Conservation (phyloP, 495 filamentous ascomycete genomes). For the Rostrohypoxylon terebratum region DNA sequence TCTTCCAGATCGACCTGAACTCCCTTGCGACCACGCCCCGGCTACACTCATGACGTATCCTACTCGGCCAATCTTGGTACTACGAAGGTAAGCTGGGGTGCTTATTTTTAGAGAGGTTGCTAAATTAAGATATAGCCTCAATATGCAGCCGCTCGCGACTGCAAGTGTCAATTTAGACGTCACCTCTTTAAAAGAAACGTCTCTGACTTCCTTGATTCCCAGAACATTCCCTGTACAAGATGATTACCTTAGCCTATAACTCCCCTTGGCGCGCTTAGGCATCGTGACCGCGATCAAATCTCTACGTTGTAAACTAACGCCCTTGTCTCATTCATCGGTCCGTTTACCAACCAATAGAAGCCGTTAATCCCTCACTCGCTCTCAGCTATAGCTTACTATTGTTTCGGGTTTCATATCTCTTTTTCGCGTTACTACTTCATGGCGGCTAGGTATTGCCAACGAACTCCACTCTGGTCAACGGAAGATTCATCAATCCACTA, state of each 20-base stretch:
- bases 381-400: constrained; percentile 4
- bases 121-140: constrained; percentile 51
- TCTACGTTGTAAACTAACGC: not conserved
- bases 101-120: constrained; percentile 46
- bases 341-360: constrained; percentile 28
- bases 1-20: constrained; percentile 27
- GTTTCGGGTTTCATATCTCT: constrained; percentile 28
- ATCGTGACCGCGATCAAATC: constrained; percentile 18
- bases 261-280: constrained; percentile 37
- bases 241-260: constrained; percentile 16
- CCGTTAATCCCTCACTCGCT: not conserved
- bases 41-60: constrained; percentile 27
- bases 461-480: not conserved
- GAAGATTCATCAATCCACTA: not conserved
- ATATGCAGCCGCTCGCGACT: constrained; percentile 44
- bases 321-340: constrained; percentile 12
- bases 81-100: constrained; percentile 30
- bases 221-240: constrained; percentile 8
- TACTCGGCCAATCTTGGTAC: constrained; percentile 30
- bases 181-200: constrained; percentile 34
- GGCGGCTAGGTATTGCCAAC: constrained; percentile 6
- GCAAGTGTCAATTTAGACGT: constrained; percentile 47
- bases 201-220: constrained; percentile 4
- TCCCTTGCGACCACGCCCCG: constrained; percentile 36
- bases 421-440: constrained; percentile 13